These are phyloP conservation scores for Ophiobolus disseminans DNA, from an alignment of 2,329 filamentous ascomycete species.

Conservation along the genomic window DNA sequence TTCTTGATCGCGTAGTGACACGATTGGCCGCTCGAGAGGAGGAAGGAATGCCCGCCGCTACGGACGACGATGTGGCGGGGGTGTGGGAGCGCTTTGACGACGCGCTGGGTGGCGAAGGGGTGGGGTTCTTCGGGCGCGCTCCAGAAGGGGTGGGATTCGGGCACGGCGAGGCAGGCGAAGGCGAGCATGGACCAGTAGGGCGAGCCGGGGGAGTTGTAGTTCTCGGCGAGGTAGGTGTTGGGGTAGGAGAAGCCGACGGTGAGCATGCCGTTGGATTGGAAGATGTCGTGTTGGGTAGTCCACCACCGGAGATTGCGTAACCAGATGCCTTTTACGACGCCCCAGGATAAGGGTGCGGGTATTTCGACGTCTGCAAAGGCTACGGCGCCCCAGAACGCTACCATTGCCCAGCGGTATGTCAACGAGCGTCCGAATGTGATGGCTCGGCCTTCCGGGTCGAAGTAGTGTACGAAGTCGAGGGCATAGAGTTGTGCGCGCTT, in stretches of 20 bases:
- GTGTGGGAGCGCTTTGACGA: conserved; percentile 67
- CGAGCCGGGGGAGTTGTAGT: conserved; percentile 78
- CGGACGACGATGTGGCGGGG: conserved; percentile 76
- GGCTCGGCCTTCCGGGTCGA: conserved; percentile 72
- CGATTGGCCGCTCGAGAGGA: conserved; percentile 75
- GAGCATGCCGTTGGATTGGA: conserved; percentile 75
- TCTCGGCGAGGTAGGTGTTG: conserved; percentile 82
- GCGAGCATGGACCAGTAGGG: conserved; percentile 82
- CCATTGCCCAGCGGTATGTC: conserved; percentile 84
- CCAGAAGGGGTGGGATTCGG: conserved; percentile 77
- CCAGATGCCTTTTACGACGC: conserved; percentile 78
- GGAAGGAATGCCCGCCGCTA: conserved; percentile 76
- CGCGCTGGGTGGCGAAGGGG: conserved; percentile 62
- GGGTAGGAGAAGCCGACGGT: conserved; percentile 80
- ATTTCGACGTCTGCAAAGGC: conserved; percentile 78
- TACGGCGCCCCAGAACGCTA: conserved; percentile 81
- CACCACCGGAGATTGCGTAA: conserved; percentile 80
- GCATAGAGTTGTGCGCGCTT: conserved; percentile 71
- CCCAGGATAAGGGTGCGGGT: conserved; percentile 75
- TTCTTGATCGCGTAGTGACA: conserved; percentile 84
- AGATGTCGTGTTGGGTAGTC: conserved; percentile 77
- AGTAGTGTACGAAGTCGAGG: conserved; percentile 77
- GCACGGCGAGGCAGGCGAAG: conserved; percentile 75
- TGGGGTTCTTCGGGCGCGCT: conserved; percentile 69
- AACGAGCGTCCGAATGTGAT: conserved; percentile 81